A percentile compares a stretch with the other conserved stretches of the same genome.
Conservation (phyloP, 2,329 filamentous ascomycete genomes). For the Trichoderma asperellum region DNA sequence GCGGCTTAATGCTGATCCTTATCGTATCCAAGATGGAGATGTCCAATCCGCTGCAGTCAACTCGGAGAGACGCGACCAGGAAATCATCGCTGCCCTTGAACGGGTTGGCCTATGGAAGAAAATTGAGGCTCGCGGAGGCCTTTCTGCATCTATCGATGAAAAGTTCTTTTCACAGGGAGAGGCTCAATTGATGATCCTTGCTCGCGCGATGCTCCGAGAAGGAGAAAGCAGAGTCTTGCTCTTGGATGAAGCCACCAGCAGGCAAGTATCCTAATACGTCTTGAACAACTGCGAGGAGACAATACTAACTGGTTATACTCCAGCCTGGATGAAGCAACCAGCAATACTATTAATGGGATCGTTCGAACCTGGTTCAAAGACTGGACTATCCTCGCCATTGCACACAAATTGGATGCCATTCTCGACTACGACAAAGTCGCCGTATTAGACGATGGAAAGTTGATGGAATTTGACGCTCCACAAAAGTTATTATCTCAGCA, state of each 20-base stretch:
- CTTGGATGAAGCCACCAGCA: conserved; percentile 46
- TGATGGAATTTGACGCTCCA: conserved; percentile 47
- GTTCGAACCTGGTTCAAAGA: conserved; percentile 30
- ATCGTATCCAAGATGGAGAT: conserved; percentile 9
- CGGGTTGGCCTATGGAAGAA: not conserved
- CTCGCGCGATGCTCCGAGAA: conserved; percentile 36
- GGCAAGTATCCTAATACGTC: not conserved
- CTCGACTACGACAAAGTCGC: conserved; percentile 54
- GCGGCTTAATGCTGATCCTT: conserved; percentile 53
- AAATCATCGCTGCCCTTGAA: not conserved
- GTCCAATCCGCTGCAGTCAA: not conserved
- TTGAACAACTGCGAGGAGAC: not conserved
- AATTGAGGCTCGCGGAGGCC: not conserved
- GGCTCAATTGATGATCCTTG: conserved; percentile 33
- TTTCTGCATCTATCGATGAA: not conserved
- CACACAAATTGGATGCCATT: conserved; percentile 40
- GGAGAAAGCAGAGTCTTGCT: conserved; percentile 39
- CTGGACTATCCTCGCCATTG: conserved; percentile 52
- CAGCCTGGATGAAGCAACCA: not conserved
- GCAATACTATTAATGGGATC: not conserved
- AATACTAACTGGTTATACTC: not conserved
- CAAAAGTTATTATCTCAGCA: conserved; percentile 2
- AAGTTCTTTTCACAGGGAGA: conserved; percentile 33
- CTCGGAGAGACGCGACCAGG: not conserved
- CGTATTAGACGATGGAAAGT: conserved; percentile 53